Evolutionary conservation across 768 basidiomycete genomes (phyloP).

Genomic region (Lentinula guzmanii): DNA sequence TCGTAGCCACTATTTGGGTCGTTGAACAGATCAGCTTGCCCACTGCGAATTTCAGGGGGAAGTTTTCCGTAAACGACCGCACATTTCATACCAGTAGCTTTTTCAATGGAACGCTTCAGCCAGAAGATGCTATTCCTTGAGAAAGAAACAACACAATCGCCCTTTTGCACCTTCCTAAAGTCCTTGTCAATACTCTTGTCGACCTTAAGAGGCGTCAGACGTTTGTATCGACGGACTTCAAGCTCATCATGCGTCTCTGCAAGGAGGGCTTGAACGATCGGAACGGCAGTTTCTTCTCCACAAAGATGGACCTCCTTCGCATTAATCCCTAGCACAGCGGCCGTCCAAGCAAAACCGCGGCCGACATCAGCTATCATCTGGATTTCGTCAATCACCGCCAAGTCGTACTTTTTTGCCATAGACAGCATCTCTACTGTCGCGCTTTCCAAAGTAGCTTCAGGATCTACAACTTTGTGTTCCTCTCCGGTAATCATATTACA

Average conservation of each 20-base stretch:
- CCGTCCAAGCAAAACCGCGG: slow-evolving; percentile 80
- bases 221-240: slow-evolving; percentile 74
- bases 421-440: slow-evolving; percentile 94
- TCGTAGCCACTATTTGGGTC: slow-evolving; percentile 77
- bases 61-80: slow-evolving; percentile 91
- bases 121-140: slow-evolving; percentile 69
- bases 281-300: slow-evolving; percentile 90
- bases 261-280: slow-evolving; percentile 66
- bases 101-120: slow-evolving; percentile 69
- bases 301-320: slow-evolving; percentile 90
- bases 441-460: slow-evolving; percentile 51
- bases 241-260: slow-evolving; percentile 78
- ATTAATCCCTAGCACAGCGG: slow-evolving; percentile 66
- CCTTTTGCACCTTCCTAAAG: slow-evolving; percentile 55
- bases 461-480: slow-evolving; percentile 68
- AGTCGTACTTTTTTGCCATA: slow-evolving; percentile 41
- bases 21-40: slow-evolving; percentile 93
- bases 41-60: slow-evolving; percentile 86
- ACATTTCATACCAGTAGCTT: slow-evolving; percentile 66
- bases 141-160: slow-evolving; percentile 92
- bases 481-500: slow-evolving; percentile 95
- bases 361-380: slow-evolving; percentile 84
- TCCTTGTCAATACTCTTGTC: slow-evolving; percentile 61
- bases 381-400: slow-evolving; percentile 95
- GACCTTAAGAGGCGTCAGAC: slow-evolving; percentile 78